These are phyloP conservation scores for Isabelozyma rhagii DNA, from an alignment of 805 yeast genomes.

Conservation along the genomic window DNA sequence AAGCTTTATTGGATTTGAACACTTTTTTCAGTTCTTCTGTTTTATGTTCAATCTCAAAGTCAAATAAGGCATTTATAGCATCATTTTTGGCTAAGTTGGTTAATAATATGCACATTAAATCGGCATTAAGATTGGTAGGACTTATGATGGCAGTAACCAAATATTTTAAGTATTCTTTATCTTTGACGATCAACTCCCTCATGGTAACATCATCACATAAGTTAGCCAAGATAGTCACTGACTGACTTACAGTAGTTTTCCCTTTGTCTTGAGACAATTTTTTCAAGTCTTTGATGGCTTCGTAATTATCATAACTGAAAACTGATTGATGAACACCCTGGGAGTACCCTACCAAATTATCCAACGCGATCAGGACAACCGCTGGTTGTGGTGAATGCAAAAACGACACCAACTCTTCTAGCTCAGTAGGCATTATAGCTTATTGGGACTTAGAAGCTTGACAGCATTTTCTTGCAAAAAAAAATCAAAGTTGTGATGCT, in stretches of 20 bases:
- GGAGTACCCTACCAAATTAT: conserved; percentile 77
- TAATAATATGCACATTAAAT: conserved; percentile 76
- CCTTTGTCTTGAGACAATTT: conserved; percentile 52
- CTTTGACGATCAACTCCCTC: conserved; percentile 64
- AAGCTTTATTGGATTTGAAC: conserved; percentile 55
- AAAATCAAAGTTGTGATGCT: background rate
- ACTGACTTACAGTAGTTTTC: conserved; percentile 54
- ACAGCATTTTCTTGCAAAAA: background rate
- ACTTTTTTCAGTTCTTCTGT: conserved; percentile 38
- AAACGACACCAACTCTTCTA: conserved; percentile 65
- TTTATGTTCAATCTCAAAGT: conserved; percentile 22
- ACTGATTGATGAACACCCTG: conserved; percentile 63
- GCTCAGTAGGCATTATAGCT: conserved; percentile 39
- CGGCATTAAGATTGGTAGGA: conserved; percentile 64
- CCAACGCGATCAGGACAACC: conserved; percentile 80
- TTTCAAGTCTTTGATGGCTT: conserved; percentile 72
- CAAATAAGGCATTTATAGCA: conserved; percentile 52
- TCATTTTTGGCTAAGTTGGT: conserved; percentile 84
- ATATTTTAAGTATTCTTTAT: conserved; percentile 50
- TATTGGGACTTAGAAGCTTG: background rate
- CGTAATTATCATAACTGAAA: conserved; percentile 67
- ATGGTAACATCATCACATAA: conserved; percentile 68
- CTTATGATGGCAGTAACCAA: conserved; percentile 50
- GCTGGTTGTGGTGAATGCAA: conserved; percentile 79
- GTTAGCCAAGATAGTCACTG: conserved; percentile 79